Evolutionary conservation across 208 protist genomes (phyloP), one percentile per base, ranked within the genome.

Genomic region (Acanthamoeba healyi): DNA sequence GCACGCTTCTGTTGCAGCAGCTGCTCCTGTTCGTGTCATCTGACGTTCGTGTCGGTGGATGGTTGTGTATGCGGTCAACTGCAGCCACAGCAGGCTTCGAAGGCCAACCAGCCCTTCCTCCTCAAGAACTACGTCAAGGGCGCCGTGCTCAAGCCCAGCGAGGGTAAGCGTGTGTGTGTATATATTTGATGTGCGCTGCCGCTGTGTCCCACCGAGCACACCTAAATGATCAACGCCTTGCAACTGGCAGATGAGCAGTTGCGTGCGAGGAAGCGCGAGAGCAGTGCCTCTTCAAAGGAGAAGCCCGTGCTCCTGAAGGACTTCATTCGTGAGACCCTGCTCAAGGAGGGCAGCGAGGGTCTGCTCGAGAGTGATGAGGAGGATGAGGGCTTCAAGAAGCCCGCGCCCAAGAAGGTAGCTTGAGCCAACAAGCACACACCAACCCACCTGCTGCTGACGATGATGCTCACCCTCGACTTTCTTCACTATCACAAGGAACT

Each of bases 291-390:
- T 6, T 42, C 44, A 10, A 89, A 56, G 54, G 81, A 89, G 29
- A 56, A 65, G 36, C 49, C 81, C 10, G 19, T 89, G 81, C 26
- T 32, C 9, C 42, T 46, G 26, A 89, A 89, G 36, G 81, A 89
- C 81, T 89, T 49, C 26, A n/a, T 65, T 22, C 81, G 81, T 38
- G 81, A 89, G 51, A 56, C n/a, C 10, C 81, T 89, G 14, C 54
- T 89, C 22, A 65, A 34, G 42, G 49, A 65, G 34, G 81, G 81
- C 44, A 65, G 49, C n/a, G 54, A 56, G 29, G 81, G 32, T 32
- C 38, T 89, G 40, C 32, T 84, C 74, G 44, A 32, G 32, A 67
- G n/a, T 49, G 81, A 89, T 49, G 81, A 89, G 5, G 81, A 89
- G 26, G 81, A 89, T 14, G 74, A 40, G 15, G 49, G 49, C 49